phyloP scores from a whole-genome alignment of 2,329 filamentous ascomycete genomes.

The Trichophyton verrucosum region DNA sequence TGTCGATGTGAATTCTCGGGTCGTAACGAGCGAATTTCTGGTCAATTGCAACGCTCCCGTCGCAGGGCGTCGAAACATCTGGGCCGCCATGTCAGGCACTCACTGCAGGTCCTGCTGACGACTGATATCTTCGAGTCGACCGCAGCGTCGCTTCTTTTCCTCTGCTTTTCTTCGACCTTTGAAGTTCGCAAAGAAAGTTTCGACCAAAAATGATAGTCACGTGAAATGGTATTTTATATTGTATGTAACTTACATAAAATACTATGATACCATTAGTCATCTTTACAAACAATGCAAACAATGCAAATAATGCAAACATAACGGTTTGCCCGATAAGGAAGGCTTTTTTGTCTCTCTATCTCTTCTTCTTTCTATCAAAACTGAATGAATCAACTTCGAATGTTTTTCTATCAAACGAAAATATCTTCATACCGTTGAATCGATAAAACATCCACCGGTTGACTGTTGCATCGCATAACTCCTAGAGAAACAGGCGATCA shows the following conservation, averaged over 20 bases:
- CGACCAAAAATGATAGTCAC: not conserved
- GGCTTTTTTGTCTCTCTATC: not conserved
- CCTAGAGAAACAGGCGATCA: not conserved
- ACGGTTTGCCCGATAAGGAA: not conserved
- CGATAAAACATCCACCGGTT: no score
- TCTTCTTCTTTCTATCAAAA: not conserved
- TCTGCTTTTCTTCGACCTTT: not conserved
- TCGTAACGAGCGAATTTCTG: not conserved
- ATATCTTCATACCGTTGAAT: no score
- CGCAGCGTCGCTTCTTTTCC: not conserved
- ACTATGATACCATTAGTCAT: not conserved
- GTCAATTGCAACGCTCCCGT: conserved; percentile 1
- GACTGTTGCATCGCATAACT: not conserved
- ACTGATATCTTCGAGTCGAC: not conserved
- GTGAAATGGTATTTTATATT: not conserved
- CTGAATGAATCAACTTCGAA: no score
- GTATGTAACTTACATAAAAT: not conserved
- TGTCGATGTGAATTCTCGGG: conserved; percentile 4
- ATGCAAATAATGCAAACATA: not conserved
- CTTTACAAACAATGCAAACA: not conserved
- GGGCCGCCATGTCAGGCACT: not conserved
- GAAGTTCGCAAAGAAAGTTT: not conserved
- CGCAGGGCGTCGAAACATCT: not conserved
- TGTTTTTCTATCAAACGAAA: no score
- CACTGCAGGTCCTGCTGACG: not conserved